phyloP scores from a whole-genome alignment of 495 filamentous ascomycete genomes.

The Eremomyces bilateralis region DNA sequence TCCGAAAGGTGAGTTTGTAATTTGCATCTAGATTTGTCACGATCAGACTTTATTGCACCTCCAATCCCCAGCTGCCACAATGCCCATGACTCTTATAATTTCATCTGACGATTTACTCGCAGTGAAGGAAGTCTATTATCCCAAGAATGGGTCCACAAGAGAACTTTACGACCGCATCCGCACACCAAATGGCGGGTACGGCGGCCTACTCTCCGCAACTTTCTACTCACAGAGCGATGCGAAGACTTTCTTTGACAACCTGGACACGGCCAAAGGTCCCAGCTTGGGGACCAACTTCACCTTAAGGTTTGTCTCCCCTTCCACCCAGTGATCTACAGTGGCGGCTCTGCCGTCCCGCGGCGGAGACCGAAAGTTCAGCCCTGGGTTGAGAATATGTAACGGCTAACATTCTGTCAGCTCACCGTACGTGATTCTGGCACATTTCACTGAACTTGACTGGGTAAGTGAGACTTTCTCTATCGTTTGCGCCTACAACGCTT shows the following conservation, averaged over 20 bases:
- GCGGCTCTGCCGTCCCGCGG: too few relatives aligned
- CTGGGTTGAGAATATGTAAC: neutral
- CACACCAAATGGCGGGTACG: slow-evolving; percentile 61
- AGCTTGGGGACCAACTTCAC: slow-evolving; percentile 97
- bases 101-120: too few relatives aligned
- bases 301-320: slow-evolving; percentile 37
- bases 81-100: too few relatives aligned
- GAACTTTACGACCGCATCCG: slow-evolving; percentile 59
- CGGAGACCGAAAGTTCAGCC: too few relatives aligned
- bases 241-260: slow-evolving; percentile 58
- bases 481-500: neutral
- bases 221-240: slow-evolving; percentile 52
- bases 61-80: too few relatives aligned
- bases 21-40: too few relatives aligned
- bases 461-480: slow-evolving; percentile 20
- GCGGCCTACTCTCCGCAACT: slow-evolving; percentile 66
- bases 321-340: too few relatives aligned
- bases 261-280: slow-evolving; percentile 81
- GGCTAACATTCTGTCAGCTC: slow-evolving; percentile 26
- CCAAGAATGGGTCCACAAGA: slow-evolving; percentile 49
- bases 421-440: slow-evolving; percentile 79
- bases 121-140: slow-evolving; percentile 75
- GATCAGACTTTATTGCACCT: too few relatives aligned
- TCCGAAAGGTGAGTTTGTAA: slow-evolving; percentile 27
- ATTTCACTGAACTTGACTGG: slow-evolving; percentile 84